Percentiles rank a stretch among this genome's conserved stretches.
Conservation (phyloP, 495 filamentous ascomycete genomes). For the Xylaria scruposa region DNA sequence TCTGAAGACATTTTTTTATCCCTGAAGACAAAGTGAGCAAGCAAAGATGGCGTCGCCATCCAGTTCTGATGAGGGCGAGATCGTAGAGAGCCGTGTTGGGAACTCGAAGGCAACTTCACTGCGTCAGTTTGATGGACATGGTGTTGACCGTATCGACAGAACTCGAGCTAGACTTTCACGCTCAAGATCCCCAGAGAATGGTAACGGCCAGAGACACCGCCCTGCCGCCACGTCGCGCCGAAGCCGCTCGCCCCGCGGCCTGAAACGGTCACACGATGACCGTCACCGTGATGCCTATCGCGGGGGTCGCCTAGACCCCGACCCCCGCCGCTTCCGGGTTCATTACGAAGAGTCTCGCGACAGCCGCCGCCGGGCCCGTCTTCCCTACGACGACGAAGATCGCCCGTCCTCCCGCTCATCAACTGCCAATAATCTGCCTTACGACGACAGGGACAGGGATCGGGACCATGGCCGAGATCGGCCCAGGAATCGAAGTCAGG, state of each 20-base stretch:
- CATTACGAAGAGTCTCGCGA: conserved; percentile 64
- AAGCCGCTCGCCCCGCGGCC: conserved; percentile 60
- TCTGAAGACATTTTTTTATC: conserved; percentile 26
- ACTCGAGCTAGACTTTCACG: conserved; percentile 68
- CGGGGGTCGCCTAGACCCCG: conserved; percentile 51
- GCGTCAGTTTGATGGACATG: conserved; percentile 58
- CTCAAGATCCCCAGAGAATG: conserved; percentile 77
- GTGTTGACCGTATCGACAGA: conserved; percentile 74
- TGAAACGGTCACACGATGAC: conserved; percentile 72
- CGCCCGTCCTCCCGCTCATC: conserved; percentile 58
- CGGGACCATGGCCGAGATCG: conserved; percentile 40
- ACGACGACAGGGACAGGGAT: conserved; percentile 61
- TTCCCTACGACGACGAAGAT: conserved; percentile 71
- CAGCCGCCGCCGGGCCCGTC: conserved; percentile 51
- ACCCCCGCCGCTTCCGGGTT: conserved; percentile 65
- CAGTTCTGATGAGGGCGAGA: conserved; percentile 84
- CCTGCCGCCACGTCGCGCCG: conserved; percentile 59
- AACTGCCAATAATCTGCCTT: conserved; percentile 51
- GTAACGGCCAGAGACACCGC: conserved; percentile 75
- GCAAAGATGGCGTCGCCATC: conserved; percentile 56
- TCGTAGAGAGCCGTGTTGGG: conserved; percentile 73
- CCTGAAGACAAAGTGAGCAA: conserved; percentile 42
- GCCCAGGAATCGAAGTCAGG: conserved; percentile 38
- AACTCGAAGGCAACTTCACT: conserved; percentile 63
- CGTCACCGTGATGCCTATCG: conserved; percentile 58